Evolutionary conservation across 345 rosid genomes (phyloP).

Genomic region (Salix dunnii): DNA sequence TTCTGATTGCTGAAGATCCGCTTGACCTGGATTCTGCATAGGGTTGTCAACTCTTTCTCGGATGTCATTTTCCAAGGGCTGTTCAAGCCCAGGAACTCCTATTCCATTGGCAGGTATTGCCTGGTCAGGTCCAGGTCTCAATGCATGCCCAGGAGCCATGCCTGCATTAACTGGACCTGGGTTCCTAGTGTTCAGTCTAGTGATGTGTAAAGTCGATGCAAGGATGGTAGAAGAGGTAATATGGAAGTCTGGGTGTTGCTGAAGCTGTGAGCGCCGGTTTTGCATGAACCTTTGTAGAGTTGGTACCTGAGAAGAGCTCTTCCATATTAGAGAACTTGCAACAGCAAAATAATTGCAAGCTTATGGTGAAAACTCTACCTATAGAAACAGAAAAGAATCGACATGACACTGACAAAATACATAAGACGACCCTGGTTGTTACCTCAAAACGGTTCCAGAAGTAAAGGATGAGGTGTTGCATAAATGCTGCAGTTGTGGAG

Average conservation of each 20-base stretch:
- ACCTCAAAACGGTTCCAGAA: conserved; percentile 99
- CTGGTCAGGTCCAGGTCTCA: conserved; percentile 48
- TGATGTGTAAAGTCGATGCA: conserved; percentile 91
- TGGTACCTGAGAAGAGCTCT: conserved; percentile 56
- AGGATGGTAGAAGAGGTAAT: conserved; percentile 92
- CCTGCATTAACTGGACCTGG: conserved; percentile 44
- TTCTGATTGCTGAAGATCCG: conserved; percentile 48
- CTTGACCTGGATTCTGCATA: conserved; percentile 39
- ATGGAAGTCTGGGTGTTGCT: conserved; percentile 88
- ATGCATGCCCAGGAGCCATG: conserved; percentile 37
- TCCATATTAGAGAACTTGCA: background rate
- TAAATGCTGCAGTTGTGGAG: conserved; percentile 82
- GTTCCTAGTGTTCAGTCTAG: conserved; percentile 71
- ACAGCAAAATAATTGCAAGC: background rate
- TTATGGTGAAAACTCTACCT: background rate
- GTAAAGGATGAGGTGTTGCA: conserved; percentile 92
- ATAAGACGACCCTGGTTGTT: background rate
- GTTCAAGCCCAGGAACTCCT: conserved; percentile 29
- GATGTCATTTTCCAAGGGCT: conserved; percentile 28
- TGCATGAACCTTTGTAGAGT: conserved; percentile 87
- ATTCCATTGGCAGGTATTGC: conserved; percentile 26
- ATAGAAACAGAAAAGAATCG: background rate
- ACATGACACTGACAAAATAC: background rate
- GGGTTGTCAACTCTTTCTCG: conserved; percentile 33
- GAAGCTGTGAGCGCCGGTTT: conserved; percentile 71